A percentile compares a stretch with the other conserved stretches of the same genome.
phyloP scores from a whole-genome alignment of 495 filamentous ascomycete genomes.

The Hypoxylon cercidicola region DNA sequence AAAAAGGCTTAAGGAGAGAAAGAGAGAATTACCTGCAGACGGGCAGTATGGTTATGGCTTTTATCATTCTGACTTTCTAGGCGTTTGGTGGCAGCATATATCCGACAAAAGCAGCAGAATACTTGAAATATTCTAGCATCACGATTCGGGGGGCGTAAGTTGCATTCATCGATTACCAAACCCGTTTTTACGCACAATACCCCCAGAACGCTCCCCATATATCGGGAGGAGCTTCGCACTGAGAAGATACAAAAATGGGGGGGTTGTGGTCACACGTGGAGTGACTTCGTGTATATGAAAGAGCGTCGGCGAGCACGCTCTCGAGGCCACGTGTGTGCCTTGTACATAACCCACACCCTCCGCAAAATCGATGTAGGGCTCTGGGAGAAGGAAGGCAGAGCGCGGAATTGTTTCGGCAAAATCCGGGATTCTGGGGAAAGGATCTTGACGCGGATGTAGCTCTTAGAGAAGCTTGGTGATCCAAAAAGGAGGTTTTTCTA shows the following conservation, averaged over 20 bases:
- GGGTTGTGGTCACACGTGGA: slow-evolving; percentile 18
- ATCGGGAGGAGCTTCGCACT: slow-evolving; percentile 16
- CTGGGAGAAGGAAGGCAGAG: neutral
- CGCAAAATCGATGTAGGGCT: slow-evolving; percentile 3
- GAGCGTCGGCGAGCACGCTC: slow-evolving; percentile 15
- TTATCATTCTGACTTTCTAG: slow-evolving; percentile 19
- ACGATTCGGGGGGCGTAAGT: slow-evolving; percentile 22
- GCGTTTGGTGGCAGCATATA: slow-evolving; percentile 32
- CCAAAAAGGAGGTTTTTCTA: slow-evolving; percentile 7
- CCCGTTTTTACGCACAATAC: slow-evolving; percentile 28
- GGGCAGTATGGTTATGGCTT: slow-evolving; percentile 14
- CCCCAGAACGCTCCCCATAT: slow-evolving; percentile 7
- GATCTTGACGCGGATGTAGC: slow-evolving; percentile 5
- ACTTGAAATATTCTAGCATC: slow-evolving; percentile 13
- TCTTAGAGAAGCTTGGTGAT: slow-evolving; percentile 9
- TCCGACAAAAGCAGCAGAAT: slow-evolving; percentile 30
- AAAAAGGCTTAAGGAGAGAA: slow-evolving; percentile 34
- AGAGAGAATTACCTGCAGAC: neutral
- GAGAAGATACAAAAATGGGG: slow-evolving; percentile 15
- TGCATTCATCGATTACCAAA: slow-evolving; percentile 24
- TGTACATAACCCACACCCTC: slow-evolving; percentile 31
- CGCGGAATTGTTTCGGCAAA: neutral
- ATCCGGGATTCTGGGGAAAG: slow-evolving; percentile 3
- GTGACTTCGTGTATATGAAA: slow-evolving; percentile 20
- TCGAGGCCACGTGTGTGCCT: slow-evolving; percentile 15